Evolutionary conservation across 2,329 filamentous ascomycete species (phyloP).

Genomic region (Clonostachys rhizophaga): DNA sequence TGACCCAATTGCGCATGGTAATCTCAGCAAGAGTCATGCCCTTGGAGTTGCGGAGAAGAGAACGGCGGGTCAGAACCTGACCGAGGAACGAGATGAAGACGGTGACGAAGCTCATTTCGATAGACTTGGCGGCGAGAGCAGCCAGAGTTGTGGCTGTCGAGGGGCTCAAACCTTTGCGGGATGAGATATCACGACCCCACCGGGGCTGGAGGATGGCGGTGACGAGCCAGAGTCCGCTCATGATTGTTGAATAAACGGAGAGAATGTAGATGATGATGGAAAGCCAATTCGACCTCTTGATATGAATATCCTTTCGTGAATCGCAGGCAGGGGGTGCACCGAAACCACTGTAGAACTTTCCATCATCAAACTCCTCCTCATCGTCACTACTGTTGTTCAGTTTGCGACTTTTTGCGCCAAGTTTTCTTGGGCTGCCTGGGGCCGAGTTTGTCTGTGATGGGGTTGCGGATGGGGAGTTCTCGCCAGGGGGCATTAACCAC

Average conservation of each 20-base stretch:
- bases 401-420: too few relatives aligned
- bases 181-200: slow-evolving; percentile 54
- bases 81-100: slow-evolving; percentile 72
- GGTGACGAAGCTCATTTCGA: slow-evolving; percentile 74
- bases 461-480: too few relatives aligned
- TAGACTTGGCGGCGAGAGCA: slow-evolving; percentile 69
- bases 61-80: slow-evolving; percentile 67
- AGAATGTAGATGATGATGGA: slow-evolving; percentile 38
- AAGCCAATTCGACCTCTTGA: slow-evolving; percentile 37
- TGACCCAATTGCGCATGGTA: slow-evolving; percentile 72
- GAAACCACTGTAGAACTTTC: slow-evolving; percentile 20
- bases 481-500: too few relatives aligned
- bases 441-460: too few relatives aligned
- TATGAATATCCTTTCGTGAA: slow-evolving; percentile 21
- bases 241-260: slow-evolving; percentile 58
- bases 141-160: slow-evolving; percentile 63
- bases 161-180: slow-evolving; percentile 48
- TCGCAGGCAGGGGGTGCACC: slow-evolving; percentile 24
- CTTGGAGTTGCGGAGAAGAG: slow-evolving; percentile 52
- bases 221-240: slow-evolving; percentile 63
- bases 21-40: slow-evolving; percentile 74
- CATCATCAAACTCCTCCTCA: slow-evolving; percentile 13
- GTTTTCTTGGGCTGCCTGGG: too few relatives aligned
- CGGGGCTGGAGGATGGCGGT: slow-evolving; percentile 57
- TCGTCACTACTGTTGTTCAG: not conserved